phyloP scores from a whole-genome alignment of 2,329 filamentous ascomycete species.

The Aspergillus alliaceus region DNA sequence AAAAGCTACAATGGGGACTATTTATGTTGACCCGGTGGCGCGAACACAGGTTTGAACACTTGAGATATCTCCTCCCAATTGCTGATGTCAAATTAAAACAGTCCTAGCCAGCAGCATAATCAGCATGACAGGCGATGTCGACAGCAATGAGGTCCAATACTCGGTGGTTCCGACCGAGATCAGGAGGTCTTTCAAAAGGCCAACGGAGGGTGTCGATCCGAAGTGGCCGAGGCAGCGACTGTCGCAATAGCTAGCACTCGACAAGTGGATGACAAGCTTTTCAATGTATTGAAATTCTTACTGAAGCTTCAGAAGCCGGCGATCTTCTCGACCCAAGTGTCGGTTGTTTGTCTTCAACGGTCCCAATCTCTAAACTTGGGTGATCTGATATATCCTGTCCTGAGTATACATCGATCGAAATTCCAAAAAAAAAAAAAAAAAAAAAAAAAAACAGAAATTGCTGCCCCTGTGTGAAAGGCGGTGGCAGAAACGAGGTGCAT shows the following conservation, averaged over 20 bases:
- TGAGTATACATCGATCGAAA: no score
- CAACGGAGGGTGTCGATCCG: neutral
- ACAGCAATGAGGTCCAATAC: neutral
- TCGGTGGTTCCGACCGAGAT: neutral
- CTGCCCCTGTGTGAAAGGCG: neutral
- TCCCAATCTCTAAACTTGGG: neutral
- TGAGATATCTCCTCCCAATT: no score
- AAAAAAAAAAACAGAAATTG: neutral
- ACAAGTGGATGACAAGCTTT: neutral
- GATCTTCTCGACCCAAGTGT: neutral
- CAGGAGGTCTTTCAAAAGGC: neutral
- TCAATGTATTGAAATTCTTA: neutral
- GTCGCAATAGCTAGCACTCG: neutral
- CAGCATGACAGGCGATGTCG: constrained; percentile 6
- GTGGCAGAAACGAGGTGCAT: neutral
- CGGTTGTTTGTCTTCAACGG: neutral
- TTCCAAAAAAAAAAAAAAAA: no score
- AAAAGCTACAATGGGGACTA: neutral
- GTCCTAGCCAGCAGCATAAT: neutral
- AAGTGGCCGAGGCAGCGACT: neutral
- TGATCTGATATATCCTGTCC: neutral
- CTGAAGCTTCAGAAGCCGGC: neutral
- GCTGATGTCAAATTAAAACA: neutral
- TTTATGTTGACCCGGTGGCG: neutral
- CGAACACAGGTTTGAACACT: no score